Evolutionary conservation across 2,329 filamentous ascomycete genomes (phyloP).

Genomic region (Aspergillus felis): DNA sequence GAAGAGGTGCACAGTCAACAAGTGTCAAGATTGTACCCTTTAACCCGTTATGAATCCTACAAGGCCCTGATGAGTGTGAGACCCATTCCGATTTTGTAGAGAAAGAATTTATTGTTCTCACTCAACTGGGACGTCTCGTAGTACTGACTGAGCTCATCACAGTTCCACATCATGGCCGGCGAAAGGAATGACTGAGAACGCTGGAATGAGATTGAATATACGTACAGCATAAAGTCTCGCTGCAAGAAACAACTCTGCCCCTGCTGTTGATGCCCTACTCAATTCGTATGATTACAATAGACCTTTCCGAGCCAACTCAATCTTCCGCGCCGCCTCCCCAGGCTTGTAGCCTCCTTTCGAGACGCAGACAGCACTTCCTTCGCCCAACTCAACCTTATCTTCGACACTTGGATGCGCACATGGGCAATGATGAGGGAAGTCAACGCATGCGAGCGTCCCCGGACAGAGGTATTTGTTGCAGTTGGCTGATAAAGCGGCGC

Average conservation of each 20-base stretch:
- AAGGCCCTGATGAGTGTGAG: neutral
- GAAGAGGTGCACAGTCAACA: neutral
- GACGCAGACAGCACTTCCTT: constrained; percentile 47
- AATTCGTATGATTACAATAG: constrained; percentile 35
- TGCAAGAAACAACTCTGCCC: neutral
- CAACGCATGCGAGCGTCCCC: constrained; percentile 88
- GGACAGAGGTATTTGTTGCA: constrained; percentile 95
- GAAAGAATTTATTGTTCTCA: neutral
- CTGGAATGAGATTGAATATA: neutral
- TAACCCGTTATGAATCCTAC: neutral
- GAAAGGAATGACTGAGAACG: neutral
- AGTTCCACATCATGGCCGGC: neutral
- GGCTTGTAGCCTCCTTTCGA: constrained; percentile 47
- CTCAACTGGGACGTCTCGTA: neutral
- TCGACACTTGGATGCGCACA: constrained; percentile 75
- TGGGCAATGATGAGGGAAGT: constrained; percentile 95
- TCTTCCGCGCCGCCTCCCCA: constrained; percentile 46
- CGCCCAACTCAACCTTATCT: constrained; percentile 66
- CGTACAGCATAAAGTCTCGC: neutral
- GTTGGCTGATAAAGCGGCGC: constrained; percentile 51
- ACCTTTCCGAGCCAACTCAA: constrained; percentile 49
- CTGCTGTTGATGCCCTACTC: neutral
- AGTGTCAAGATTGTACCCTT: neutral
- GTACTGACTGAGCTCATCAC: neutral
- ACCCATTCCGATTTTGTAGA: neutral